These are phyloP conservation scores for Candida nitratophila DNA, from an alignment of 805 yeast genomes.

Conservation along the genomic window DNA sequence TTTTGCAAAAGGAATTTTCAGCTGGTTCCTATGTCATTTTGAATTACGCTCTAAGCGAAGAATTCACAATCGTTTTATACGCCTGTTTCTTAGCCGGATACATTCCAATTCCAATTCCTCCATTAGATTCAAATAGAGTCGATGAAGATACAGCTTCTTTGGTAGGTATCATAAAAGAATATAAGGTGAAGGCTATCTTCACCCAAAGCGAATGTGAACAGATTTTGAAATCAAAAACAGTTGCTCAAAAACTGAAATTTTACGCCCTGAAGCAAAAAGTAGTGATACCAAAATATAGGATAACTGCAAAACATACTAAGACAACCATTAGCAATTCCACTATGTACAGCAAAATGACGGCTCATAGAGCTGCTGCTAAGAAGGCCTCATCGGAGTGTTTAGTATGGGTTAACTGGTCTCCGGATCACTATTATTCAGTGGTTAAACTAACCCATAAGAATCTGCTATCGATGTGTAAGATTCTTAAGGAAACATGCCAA, in stretches of 20 bases:
- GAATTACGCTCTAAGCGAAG: slow-evolving; percentile 84
- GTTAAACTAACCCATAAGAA: slow-evolving; percentile 51
- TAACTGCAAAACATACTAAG: slow-evolving; percentile 52
- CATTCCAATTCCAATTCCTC: slow-evolving; percentile 69
- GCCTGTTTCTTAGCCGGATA: slow-evolving; percentile 84
- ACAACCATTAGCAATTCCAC: slow-evolving; percentile 25
- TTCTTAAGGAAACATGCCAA: slow-evolving; percentile 87
- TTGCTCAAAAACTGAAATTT: slow-evolving; percentile 51
- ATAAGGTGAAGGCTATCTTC: slow-evolving; percentile 62
- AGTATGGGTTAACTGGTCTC: slow-evolving; percentile 62
- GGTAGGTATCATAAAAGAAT: slow-evolving; percentile 59
- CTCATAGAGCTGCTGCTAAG: slow-evolving; percentile 16
- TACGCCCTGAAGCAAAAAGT: slow-evolving; percentile 12
- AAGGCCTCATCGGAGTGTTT: slow-evolving; percentile 34
- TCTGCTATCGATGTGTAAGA: slow-evolving; percentile 74
- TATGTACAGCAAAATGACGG: slow-evolving; percentile 37
- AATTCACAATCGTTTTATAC: slow-evolving; percentile 70
- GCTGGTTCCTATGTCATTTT: slow-evolving; percentile 72
- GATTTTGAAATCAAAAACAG: slow-evolving; percentile 59
- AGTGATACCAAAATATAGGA: slow-evolving; percentile 49
- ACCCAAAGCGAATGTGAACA: slow-evolving; percentile 73
- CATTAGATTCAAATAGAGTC: slow-evolving; percentile 50
- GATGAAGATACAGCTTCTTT: slow-evolving; percentile 71
- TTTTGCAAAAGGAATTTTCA: slow-evolving; percentile 55
- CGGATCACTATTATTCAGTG: slow-evolving; percentile 64